Percentiles rank a stretch among this genome's conserved stretches.
Conservation (phyloP, 345 rosid genomes). For the Aegle marmelos region DNA sequence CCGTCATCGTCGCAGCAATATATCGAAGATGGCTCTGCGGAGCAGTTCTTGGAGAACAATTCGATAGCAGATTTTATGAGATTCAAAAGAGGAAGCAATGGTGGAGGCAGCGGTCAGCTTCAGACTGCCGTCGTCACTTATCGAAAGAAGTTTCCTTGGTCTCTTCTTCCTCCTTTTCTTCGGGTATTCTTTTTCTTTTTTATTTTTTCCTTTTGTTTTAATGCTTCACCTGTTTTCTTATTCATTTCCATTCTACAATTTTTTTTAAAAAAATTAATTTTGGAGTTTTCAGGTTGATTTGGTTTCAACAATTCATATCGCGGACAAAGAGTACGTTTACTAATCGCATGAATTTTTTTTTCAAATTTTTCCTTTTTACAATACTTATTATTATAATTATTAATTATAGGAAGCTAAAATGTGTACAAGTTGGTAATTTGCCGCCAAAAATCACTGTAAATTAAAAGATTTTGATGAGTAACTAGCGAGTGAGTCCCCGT, state of each 20-base stretch:
- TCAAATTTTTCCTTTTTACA: not conserved
- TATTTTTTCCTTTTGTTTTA: not conserved
- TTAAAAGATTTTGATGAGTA: too few relatives aligned
- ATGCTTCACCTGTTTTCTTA: not conserved
- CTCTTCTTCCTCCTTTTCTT: conserved; percentile 69
- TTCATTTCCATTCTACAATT: not conserved
- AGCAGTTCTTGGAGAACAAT: conserved; percentile 48
- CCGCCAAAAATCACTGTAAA: too few relatives aligned
- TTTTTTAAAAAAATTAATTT: not conserved
- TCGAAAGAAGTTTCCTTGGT: conserved; percentile 80
- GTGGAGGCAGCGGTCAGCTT: conserved; percentile 44
- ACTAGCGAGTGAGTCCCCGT: not conserved
- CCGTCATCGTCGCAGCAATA: not conserved
- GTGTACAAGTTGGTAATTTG: too few relatives aligned
- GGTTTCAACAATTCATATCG: conserved; percentile 91
- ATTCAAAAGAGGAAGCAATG: conserved; percentile 43
- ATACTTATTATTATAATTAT: too few relatives aligned
- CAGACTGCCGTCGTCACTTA: conserved; percentile 90
- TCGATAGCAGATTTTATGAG: conserved; percentile 88
- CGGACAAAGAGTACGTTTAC: conserved; percentile 72
- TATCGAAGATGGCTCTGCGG: conserved; percentile 47
- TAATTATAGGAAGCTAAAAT: too few relatives aligned
- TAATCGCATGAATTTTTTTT: not conserved
- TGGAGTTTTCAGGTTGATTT: conserved; percentile 73
- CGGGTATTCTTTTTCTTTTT: conserved; percentile 39